Base-by-base conservation (phyloP, 2,329 filamentous ascomycete species). In the Fusarium napiforme region DNA sequence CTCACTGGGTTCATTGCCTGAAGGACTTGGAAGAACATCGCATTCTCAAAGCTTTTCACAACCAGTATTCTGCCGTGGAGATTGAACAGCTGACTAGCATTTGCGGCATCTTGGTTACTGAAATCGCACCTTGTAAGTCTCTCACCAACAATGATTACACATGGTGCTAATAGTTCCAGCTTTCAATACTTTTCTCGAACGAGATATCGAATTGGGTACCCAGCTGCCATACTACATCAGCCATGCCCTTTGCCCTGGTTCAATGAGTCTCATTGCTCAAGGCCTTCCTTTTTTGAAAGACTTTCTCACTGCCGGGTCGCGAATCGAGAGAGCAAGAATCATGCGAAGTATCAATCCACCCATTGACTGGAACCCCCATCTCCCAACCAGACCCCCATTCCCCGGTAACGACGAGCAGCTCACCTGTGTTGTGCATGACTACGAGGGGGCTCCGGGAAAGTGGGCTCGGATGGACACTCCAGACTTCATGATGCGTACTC, bases 141-240 rank as follows among this genome's bases (percentile, higher is more conserved):
- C 21, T 8, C 16, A 7, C 7, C 11, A 49, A 16, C n/a, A 37
- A 30, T 23, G 2, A 18, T 19, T 30, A 12, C 9, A n/a, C 12
- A 19, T 12, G 2, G 2, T 18, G 12, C 37, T 66, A 12, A 65
- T 32, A 12, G 10, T 14, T 36, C 3, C n/a, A 73, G 70, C 21
- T 15, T 60, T 62, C 59, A 65, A 72, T 28, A 10, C 36, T 6
- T 69, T 69, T 23, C 46, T 72, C 12, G 37, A 73, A n/a, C 34
- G 58, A 2, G 69, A 70, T 21, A 49, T 72, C 26, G 39, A 43
- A 19, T 12, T 70, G 10, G 70, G 70, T 6, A 19, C 23, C 7
- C 10, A 56, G 11, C 5, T 72, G 7, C 59, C 50, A 8, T 30
- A 21, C 30, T 72, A 71, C 36, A 60, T 63, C 23, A 37, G 15